Base-by-base conservation (phyloP, 75 land plant genomes). In the Picea glauca region DNA sequence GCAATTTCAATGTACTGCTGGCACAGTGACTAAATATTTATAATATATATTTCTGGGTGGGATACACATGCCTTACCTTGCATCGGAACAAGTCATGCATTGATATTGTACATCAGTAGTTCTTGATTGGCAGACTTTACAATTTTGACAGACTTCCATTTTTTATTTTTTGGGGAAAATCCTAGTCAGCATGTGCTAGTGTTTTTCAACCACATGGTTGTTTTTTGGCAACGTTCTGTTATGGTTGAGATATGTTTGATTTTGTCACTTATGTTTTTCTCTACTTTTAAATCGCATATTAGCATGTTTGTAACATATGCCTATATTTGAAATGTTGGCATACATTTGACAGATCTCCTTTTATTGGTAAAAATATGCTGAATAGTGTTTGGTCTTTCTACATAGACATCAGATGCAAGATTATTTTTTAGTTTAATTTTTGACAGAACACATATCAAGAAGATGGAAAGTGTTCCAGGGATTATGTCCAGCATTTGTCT, bases 121-220 rank as follows among this genome's bases (percentile, higher is more conserved):
- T 63, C 35, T 30, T 32, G 35, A 65, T 32, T 5, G 17, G 14
- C 68, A 65, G 15, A 32, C 15, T 65, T 65, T 8, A 65, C 68
- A 65, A 65, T 65, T 65, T 65, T 31, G 35, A 65, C 14, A 65
- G 68, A 65, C 33, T 30, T 65, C 68, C 13, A 63, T 63, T 63
- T 31, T 63, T 30, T 63, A 30, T 2, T 30, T 62, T 62, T 7
- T 62, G 31, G 32, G 66, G 13, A 30, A 63, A 26, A 30, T 26
- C 66, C 31, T 63, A 2, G 33, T 32, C 31, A 31, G 3, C 15
- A 32, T 65, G 5, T 30, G 68, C 35, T 31, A 65, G 4, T 32
- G 15, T 32, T 4, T 65, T 65, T 65, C 14, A 65, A 65, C 35
- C 18, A 65, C 18, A 65, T 65, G 68, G 38, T 65, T 32, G 18